Conservation (phyloP, 176 grass and related monocot genomes). For the Avena atlantica region DNA sequence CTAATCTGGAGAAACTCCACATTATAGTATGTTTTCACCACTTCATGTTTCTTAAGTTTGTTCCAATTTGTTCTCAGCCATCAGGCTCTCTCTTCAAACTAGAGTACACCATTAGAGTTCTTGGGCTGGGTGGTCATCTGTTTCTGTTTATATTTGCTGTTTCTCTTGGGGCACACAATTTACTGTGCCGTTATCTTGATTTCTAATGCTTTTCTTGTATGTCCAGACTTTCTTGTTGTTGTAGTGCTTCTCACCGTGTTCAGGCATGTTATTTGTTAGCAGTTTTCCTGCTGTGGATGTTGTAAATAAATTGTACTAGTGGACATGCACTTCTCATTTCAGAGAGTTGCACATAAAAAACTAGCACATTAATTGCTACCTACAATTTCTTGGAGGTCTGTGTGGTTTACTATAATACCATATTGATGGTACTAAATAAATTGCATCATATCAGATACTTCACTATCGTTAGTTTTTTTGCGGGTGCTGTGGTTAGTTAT, state of each 20-base stretch:
- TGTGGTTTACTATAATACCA: neutral
- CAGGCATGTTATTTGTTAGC: neutral
- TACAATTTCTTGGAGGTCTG: neutral
- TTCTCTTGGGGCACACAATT: neutral
- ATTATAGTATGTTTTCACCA: neutral
- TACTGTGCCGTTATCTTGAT: neutral
- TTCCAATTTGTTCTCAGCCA: constrained; percentile 1
- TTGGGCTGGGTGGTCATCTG: neutral
- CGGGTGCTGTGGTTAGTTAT: neutral
- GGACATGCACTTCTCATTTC: neutral
- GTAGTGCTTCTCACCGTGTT: neutral
- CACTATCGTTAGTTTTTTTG: neutral
- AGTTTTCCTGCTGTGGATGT: neutral
- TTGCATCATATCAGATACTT: neutral
- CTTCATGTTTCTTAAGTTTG: too few relatives aligned
- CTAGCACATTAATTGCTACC: neutral
- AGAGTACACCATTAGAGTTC: constrained; percentile 3
- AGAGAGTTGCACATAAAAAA: neutral
- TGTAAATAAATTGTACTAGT: neutral
- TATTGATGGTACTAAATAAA: neutral
- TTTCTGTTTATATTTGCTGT: neutral
- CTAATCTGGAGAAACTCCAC: neutral
- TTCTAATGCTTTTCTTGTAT: neutral
- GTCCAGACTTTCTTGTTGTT: neutral
- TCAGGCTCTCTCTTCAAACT: neutral